Conservation (phyloP, 176 grass and related monocot genomes). For the Rhynchospora pubera region DNA sequence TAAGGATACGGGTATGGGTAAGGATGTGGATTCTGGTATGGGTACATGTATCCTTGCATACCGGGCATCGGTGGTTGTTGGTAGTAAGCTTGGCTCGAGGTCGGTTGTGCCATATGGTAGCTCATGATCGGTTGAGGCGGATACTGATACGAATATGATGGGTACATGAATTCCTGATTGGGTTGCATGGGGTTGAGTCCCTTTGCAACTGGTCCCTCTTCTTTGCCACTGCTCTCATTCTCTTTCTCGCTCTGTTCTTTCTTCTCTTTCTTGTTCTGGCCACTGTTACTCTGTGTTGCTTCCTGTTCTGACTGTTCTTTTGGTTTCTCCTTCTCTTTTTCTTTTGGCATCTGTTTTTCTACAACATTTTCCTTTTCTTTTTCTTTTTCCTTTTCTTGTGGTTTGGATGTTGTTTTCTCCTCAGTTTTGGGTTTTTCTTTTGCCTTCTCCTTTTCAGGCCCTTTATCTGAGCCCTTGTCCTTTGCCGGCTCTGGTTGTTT, state of each 20-base stretch:
- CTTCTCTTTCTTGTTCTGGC: slow-evolving; percentile 17
- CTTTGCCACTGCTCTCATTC: slow-evolving; percentile 37
- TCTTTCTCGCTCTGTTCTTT: slow-evolving; percentile 16
- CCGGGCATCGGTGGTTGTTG: slow-evolving; percentile 29
- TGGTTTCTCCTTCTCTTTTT: slow-evolving; percentile 12
- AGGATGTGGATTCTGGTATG: background rate
- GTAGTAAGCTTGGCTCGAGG: slow-evolving; percentile 65
- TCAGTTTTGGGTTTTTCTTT: slow-evolving; percentile 28
- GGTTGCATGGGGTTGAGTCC: background rate
- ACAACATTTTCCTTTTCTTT: too few relatives aligned
- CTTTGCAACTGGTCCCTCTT: background rate
- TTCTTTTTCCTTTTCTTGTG: slow-evolving; percentile 19
- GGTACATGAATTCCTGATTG: background rate
- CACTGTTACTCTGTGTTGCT: slow-evolving; percentile 16
- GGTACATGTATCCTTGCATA: slow-evolving; percentile 26
- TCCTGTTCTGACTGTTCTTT: slow-evolving; percentile 22
- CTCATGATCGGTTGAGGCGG: slow-evolving; percentile 56
- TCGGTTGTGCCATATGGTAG: slow-evolving; percentile 61
- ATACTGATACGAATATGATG: slow-evolving; percentile 23
- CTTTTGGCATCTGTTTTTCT: slow-evolving; percentile 24
- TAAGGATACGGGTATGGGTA: slow-evolving; percentile 26
- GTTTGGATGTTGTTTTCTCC: slow-evolving; percentile 9
- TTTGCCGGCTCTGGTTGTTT: slow-evolving; percentile 27
- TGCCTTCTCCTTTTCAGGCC: slow-evolving; percentile 26
- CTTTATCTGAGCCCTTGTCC: slow-evolving; percentile 26